Base-by-base conservation (phyloP, 306 rosid species). In the Cicer pinnatifidum region DNA sequence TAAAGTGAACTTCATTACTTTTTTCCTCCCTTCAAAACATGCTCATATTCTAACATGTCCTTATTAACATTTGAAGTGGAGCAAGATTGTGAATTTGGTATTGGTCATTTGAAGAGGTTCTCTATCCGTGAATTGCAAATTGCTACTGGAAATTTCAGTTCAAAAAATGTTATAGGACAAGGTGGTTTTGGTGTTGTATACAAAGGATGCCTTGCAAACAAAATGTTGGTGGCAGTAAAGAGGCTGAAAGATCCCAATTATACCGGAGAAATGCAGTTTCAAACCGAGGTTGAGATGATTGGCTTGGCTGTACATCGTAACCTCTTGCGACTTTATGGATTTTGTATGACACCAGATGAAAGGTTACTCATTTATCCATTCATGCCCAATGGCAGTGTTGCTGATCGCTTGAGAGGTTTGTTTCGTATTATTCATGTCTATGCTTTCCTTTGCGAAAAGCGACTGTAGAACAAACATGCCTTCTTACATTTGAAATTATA, bases 181-280 rank as follows among this genome's bases (percentile, higher is more conserved):
- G 97, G 99, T 50, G 99, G 99, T 69, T 91, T 86, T 78, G 99
- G 99, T 53, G 90, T 94, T 35, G 97, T 94, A 48, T 94, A 88
- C 83, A 94, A 88, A 85, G 99, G 97, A 76, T 87, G 81, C 75
- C 97, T 94, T 86, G 77, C 97, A 73, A 94, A 90, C 80, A 86
- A 86, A 80, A 89, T 89, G 75, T 12, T 84, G 73, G 86, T 94
- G 59, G 99, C 99, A 12, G 99, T 94, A 11, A 91, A 94, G 92
- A 88, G 97, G 82, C 85, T 94, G 81, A 91, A 82, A 86, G 99
- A 94, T 87, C 97, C 97, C 63, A 91, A 90, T 78, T 94, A 78
- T 85, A 91, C 91, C 1, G 99, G 99, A 81, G 99, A 91, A 86
- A 88, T 94, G 76, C 99, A 91, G 87, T 94, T 94, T 83, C 99